A percentile compares a stretch with the other conserved stretches of the same genome.
Evolutionary conservation across 2,329 filamentous ascomycete genomes (phyloP).

Genomic region (Xylaria sp.): DNA sequence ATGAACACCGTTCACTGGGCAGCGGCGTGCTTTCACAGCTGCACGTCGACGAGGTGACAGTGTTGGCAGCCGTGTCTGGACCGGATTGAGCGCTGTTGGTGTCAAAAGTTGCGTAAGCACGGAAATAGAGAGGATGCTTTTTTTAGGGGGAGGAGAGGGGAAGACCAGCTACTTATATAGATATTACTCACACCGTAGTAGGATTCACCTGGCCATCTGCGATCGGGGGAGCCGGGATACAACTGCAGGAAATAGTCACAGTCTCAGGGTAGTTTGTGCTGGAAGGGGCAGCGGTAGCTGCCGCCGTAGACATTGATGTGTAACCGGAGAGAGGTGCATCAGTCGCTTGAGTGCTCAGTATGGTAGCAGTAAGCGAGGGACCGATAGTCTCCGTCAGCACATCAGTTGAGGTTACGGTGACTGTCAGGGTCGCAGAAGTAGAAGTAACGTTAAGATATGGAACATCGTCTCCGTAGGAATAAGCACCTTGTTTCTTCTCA

Average conservation of each 20-base stretch:
- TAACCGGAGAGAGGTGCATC: background rate
- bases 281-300: background rate
- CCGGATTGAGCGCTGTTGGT: background rate
- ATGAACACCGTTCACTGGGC: background rate
- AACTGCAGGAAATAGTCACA: background rate
- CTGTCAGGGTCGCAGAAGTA: constrained; percentile 1
- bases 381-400: constrained; percentile 12
- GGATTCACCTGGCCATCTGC: constrained; percentile 14
- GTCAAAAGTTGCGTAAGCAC: background rate
- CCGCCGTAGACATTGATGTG: background rate
- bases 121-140: too few species aligned
- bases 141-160: too few species aligned
- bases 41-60: background rate
- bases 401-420: constrained; percentile 12
- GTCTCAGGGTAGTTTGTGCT: constrained; percentile 5
- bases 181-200: constrained; percentile 12
- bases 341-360: background rate
- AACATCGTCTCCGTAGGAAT: constrained; percentile 10
- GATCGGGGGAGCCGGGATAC: background rate
- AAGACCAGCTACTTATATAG: too few species aligned
- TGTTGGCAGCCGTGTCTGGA: background rate
- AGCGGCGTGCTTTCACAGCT: background rate
- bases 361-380: background rate
- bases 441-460: constrained; percentile 8
- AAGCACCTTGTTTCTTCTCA: constrained; percentile 6